Evolutionary conservation across 768 basidiomycete genomes (phyloP).

Genomic region (Tephrocybe sp.): DNA sequence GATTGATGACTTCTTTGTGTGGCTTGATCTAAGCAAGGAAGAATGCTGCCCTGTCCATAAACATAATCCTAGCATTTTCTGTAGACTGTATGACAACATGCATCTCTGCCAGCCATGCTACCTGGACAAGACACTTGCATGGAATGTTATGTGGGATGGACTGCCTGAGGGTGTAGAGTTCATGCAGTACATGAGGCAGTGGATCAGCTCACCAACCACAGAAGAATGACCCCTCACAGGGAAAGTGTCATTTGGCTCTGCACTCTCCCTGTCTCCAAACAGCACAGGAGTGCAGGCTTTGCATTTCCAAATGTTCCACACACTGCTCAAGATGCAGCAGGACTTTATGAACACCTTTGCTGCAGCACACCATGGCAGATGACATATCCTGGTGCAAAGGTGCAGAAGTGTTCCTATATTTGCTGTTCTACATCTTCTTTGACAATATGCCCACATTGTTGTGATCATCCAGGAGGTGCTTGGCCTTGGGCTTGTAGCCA

Average conservation of each 20-base stretch:
- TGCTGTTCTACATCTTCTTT: constrained; percentile 97
- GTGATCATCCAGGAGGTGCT: constrained; percentile 88
- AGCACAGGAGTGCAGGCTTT: constrained; percentile 66
- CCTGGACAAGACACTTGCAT: too few species aligned
- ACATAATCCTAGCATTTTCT: too few species aligned
- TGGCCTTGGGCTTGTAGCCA: constrained; percentile 80
- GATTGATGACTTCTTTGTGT: constrained; percentile 95
- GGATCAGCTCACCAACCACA: constrained; percentile 86
- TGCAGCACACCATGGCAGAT: constrained; percentile 83
- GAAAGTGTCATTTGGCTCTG: constrained; percentile 81
- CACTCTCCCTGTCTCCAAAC: constrained; percentile 64
- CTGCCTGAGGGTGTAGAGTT: constrained; percentile 88
- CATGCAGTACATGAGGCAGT: constrained; percentile 84
- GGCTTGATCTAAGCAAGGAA: constrained; percentile 92
- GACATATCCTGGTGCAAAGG: constrained; percentile 82
- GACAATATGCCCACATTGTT: constrained; percentile 92
- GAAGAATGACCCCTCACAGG: constrained; percentile 92
- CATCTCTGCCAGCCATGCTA: too few species aligned
- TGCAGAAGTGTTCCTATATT: too few species aligned
- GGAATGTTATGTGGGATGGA: constrained; percentile 95
- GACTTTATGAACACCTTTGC: constrained; percentile 89
- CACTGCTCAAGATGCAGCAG: too few species aligned
- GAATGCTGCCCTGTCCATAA: too few species aligned
- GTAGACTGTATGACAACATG: too few species aligned
- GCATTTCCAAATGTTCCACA: constrained; percentile 93